A percentile compares a stretch with the other conserved stretches of the same genome.
These are phyloP conservation scores for Amylostereum areolatum DNA, from an alignment of 1,284 basidiomycete species.

Conservation along the genomic window DNA sequence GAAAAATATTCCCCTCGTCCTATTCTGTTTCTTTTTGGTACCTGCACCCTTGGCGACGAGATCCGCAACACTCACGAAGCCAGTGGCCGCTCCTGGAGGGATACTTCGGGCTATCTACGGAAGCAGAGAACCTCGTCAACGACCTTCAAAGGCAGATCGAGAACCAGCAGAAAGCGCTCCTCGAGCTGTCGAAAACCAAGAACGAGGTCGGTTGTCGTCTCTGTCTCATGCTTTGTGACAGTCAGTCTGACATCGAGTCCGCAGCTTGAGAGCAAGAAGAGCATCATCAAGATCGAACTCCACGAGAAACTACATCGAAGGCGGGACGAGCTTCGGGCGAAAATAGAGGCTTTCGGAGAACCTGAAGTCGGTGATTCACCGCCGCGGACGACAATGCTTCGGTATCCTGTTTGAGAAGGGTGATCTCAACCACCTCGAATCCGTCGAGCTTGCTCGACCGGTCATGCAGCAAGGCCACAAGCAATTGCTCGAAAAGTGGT, in stretches of 20 bases:
- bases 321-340: conserved; percentile 70
- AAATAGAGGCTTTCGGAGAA: conserved; percentile 73
- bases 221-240: conserved; percentile 74
- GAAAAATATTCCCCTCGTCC: conserved; percentile 62
- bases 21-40: conserved; percentile 32
- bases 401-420: conserved; percentile 97
- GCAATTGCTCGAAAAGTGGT: conserved; percentile 97
- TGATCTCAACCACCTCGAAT: conserved; percentile 95
- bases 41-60: conserved; percentile 44
- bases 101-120: conserved; percentile 67
- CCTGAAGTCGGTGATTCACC: conserved; percentile 52
- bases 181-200: conserved; percentile 65
- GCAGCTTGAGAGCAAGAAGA: conserved; percentile 76
- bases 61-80: conserved; percentile 59
- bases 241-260: neutral
- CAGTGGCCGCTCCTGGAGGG: conserved; percentile 53
- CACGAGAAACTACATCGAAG: conserved; percentile 82
- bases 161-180: conserved; percentile 59
- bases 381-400: conserved; percentile 87
- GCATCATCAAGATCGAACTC: conserved; percentile 86
- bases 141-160: conserved; percentile 76
- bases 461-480: conserved; percentile 97
- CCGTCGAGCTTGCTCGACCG: conserved; percentile 92
- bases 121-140: conserved; percentile 70
- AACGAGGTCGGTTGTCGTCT: conserved; percentile 75